Evolutionary conservation across 2,329 filamentous ascomycete genomes (phyloP).

Genomic region (Xylariales sp.): DNA sequence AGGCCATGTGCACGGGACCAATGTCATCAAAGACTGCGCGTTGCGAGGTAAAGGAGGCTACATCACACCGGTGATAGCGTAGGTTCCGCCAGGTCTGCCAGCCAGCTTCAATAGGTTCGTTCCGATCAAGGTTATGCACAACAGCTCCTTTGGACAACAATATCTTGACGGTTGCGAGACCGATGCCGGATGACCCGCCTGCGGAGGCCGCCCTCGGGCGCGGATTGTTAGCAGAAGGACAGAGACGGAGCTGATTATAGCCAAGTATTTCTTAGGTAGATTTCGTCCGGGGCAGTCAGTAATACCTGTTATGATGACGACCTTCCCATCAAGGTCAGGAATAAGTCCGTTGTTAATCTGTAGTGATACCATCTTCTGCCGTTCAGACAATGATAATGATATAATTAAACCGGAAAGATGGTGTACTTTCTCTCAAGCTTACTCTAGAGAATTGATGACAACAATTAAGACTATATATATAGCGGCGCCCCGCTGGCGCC

Average conservation of each 20-base stretch:
- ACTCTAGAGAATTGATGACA: not conserved
- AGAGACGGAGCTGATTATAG: not conserved
- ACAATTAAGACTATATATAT: not conserved
- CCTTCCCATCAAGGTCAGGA: conserved; percentile 32
- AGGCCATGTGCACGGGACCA: too few species aligned
- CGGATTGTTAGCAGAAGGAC: not conserved
- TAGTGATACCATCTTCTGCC: conserved; percentile 36
- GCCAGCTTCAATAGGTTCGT: conserved; percentile 25
- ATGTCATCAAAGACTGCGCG: too few species aligned
- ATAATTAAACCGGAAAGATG: too few species aligned
- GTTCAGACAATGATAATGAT: not conserved
- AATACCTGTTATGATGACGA: conserved; percentile 34
- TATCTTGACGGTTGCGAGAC: conserved; percentile 49
- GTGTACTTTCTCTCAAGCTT: not conserved
- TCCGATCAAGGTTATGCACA: conserved; percentile 49
- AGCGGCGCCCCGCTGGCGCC: not conserved
- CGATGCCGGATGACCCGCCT: conserved; percentile 51
- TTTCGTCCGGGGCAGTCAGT: not conserved
- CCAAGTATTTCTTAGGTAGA: not conserved
- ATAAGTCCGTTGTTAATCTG: conserved; percentile 42
- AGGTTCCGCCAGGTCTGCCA: conserved; percentile 45
- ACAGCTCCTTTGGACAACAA: conserved; percentile 45
- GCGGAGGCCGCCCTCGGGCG: not conserved
- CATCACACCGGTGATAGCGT: too few species aligned
- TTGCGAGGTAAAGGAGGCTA: too few species aligned